Evolutionary conservation across 805 yeast species (phyloP).

Genomic region (Pichia occidentalis): DNA sequence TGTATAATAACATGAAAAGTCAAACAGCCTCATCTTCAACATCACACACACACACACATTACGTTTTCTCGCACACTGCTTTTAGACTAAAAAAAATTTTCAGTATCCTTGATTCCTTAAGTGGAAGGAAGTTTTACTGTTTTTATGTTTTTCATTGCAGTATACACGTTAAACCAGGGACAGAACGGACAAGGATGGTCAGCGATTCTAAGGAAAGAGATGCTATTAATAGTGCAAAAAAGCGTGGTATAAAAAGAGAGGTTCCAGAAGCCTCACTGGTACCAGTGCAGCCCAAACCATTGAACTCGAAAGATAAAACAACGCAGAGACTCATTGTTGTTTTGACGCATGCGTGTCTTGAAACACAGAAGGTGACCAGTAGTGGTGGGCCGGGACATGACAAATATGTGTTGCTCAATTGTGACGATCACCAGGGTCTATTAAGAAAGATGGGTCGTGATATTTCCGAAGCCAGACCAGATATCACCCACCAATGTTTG

Average conservation of each 20-base stretch:
- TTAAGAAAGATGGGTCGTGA: slow-evolving; percentile 95
- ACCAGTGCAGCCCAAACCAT: slow-evolving; percentile 78
- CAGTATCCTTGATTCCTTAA: too few relatives aligned
- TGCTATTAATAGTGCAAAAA: slow-evolving; percentile 27
- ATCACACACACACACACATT: too few relatives aligned
- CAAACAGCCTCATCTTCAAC: too few relatives aligned
- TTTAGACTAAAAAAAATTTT: too few relatives aligned
- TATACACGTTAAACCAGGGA: neutral
- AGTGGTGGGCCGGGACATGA: slow-evolving; percentile 73
- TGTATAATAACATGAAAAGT: too few relatives aligned
- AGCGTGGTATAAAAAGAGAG: slow-evolving; percentile 17
- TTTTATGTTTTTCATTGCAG: neutral
- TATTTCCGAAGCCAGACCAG: slow-evolving; percentile 98
- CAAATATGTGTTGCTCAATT: slow-evolving; percentile 86
- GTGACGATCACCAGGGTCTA: slow-evolving; percentile 97
- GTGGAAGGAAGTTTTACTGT: slow-evolving; percentile 1
- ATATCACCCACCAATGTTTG: slow-evolving; percentile 95
- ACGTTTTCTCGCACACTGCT: too few relatives aligned
- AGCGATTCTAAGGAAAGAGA: slow-evolving; percentile 43
- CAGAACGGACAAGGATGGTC: slow-evolving; percentile 32
- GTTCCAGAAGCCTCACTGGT: slow-evolving; percentile 60
- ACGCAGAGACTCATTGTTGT: slow-evolving; percentile 89
- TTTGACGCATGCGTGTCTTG: slow-evolving; percentile 92
- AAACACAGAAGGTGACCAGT: slow-evolving; percentile 83
- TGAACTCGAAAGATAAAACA: slow-evolving; percentile 77